Evolutionary conservation across 2,329 filamentous ascomycete species (phyloP).

Genomic region (Aspergillus puulaauensis): DNA sequence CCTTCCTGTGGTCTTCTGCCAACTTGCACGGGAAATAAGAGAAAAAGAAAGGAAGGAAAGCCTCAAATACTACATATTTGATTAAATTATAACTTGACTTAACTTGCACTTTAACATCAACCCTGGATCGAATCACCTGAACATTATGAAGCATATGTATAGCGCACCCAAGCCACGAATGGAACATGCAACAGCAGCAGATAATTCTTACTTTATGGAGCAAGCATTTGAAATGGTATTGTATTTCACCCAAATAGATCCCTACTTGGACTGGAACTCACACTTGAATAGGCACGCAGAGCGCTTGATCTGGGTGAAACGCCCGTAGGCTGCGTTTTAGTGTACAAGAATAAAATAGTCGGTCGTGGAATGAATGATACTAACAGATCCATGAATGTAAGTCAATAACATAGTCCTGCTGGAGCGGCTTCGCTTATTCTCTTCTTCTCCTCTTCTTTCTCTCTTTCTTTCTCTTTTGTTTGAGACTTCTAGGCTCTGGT

Average conservation of each 20-base stretch:
- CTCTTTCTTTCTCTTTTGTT: not conserved
- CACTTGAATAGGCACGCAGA: conserved; percentile 66
- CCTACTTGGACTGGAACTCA: conserved; percentile 6
- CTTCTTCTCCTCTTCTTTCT: too few species aligned
- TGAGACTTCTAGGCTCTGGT: not conserved
- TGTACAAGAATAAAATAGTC: conserved; percentile 75
- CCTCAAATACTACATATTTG: not conserved
- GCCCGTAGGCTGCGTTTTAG: conserved; percentile 92
- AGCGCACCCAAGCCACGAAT: not conserved
- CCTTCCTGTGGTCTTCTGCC: too few species aligned
- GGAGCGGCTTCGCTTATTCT: too few species aligned
- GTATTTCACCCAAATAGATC: not conserved
- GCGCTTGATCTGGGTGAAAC: conserved; percentile 87
- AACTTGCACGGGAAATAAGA: too few species aligned
- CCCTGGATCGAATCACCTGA: not conserved
- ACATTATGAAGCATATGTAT: not conserved
- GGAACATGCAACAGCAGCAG: conserved; percentile 20
- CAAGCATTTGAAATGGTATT: conserved; percentile 82
- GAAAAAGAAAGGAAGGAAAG: not conserved
- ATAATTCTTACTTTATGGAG: conserved; percentile 70
- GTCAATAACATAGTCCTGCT: conserved; percentile 16
- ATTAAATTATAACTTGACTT: not conserved
- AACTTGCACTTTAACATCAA: not conserved
- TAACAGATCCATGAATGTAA: conserved; percentile 73
- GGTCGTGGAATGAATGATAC: conserved; percentile 96